Conservation (phyloP, 148 eudicot genomes). For the Beta vulgaris region DNA sequence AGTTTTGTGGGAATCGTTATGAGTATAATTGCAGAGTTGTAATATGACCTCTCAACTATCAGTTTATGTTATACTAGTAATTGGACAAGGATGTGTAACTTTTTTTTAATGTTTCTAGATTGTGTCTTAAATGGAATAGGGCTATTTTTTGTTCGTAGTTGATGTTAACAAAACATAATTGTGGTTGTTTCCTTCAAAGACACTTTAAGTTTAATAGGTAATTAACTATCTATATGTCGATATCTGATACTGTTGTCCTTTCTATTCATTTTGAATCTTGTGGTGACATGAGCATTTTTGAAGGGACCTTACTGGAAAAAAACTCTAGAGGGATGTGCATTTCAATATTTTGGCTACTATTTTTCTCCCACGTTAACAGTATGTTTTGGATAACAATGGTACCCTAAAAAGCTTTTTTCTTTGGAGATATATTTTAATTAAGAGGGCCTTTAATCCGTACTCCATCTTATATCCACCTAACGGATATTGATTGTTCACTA, state of each 20-base stretch:
- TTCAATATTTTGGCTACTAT: background rate
- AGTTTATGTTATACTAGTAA: background rate
- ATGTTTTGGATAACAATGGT: background rate
- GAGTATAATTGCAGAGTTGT: too few relatives aligned
- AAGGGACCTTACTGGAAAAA: too few relatives aligned
- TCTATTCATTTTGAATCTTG: too few relatives aligned
- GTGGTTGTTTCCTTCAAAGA: background rate
- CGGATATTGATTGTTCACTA: too few relatives aligned
- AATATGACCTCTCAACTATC: too few relatives aligned
- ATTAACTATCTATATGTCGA: too few relatives aligned
- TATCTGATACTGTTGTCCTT: background rate
- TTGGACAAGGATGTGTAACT: background rate
- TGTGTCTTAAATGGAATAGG: background rate
- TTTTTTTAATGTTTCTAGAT: background rate
- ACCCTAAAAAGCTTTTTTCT: too few relatives aligned
- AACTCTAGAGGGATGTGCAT: background rate
- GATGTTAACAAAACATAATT: background rate
- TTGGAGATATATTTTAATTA: too few relatives aligned
- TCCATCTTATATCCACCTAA: background rate
- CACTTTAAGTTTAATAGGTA: too few relatives aligned
- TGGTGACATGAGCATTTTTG: background rate
- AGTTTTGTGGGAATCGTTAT: too few relatives aligned
- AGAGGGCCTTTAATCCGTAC: background rate
- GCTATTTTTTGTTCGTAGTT: background rate
- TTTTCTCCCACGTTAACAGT: background rate